Conservation (phyloP, 2,329 filamentous ascomycete species). For the Amesomyces nigricolor region DNA sequence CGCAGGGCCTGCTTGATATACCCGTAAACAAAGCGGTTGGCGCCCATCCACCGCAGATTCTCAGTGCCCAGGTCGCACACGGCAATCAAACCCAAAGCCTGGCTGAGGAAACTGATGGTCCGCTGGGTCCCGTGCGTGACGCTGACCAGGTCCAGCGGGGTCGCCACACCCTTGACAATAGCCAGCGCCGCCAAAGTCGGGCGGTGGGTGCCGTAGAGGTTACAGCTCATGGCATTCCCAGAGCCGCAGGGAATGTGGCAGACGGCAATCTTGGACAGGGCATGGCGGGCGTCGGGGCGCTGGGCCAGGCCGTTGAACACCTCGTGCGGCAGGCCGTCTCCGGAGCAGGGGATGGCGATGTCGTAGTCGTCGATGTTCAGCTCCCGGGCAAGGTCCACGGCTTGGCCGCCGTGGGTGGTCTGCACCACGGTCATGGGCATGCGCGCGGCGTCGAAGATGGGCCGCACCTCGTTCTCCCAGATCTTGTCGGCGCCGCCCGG, state of each 20-base stretch:
- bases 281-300: slow-evolving; percentile 66
- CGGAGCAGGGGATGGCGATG: slow-evolving; percentile 81
- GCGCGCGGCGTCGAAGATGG: slow-evolving; percentile 74
- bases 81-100: slow-evolving; percentile 82
- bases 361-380: slow-evolving; percentile 78
- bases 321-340: slow-evolving; percentile 87
- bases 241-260: slow-evolving; percentile 87
- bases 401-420: slow-evolving; percentile 71
- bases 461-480: slow-evolving; percentile 70
- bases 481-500: slow-evolving; percentile 68
- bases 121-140: slow-evolving; percentile 74
- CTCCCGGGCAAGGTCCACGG: slow-evolving; percentile 66
- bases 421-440: slow-evolving; percentile 69
- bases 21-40: slow-evolving; percentile 76
- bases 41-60: slow-evolving; percentile 88
- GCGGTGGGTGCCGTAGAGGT: slow-evolving; percentile 74
- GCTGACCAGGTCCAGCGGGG: slow-evolving; percentile 77
- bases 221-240: slow-evolving; percentile 89
- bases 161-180: slow-evolving; percentile 82
- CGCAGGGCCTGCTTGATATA: slow-evolving; percentile 70
- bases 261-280: slow-evolving; percentile 71
- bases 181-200: slow-evolving; percentile 72
- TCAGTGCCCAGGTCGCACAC: slow-evolving; percentile 89
- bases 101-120: slow-evolving; percentile 82
- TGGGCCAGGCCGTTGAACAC: slow-evolving; percentile 88